These are phyloP conservation scores for Escallonia herrerae DNA, from an alignment of 129 eudicot genomes.

Conservation along the genomic window DNA sequence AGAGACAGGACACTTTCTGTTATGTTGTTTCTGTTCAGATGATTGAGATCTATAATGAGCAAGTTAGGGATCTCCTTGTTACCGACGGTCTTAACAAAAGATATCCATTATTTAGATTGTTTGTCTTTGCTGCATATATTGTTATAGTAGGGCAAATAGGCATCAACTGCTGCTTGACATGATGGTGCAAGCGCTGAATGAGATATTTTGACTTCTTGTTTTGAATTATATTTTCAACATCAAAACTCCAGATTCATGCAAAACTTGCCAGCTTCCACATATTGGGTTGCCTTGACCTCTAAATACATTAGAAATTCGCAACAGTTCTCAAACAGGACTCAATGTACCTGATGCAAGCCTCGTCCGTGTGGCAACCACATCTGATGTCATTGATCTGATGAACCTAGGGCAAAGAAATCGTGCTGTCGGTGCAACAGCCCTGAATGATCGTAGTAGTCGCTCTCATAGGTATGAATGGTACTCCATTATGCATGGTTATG, in stretches of 20 bases:
- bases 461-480: conserved; percentile 67
- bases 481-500: neutral
- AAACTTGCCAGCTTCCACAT: no score
- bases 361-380: conserved; percentile 70
- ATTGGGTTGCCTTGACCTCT: conserved; percentile 37
- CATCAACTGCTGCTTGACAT: neutral
- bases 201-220: no score
- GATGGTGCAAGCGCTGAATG: no score
- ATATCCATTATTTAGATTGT: conserved; percentile 54
- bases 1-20: conserved; percentile 67
- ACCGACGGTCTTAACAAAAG: conserved; percentile 75
- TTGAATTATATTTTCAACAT: no score
- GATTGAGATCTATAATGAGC: conserved; percentile 99
- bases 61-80: conserved; percentile 91
- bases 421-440: conserved; percentile 95
- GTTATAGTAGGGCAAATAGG: neutral
- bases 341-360: conserved; percentile 95
- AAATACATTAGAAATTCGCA: conserved; percentile 87
- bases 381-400: conserved; percentile 83
- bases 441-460: conserved; percentile 98
- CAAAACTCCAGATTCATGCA: no score
- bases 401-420: conserved; percentile 76
- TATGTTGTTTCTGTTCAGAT: conserved; percentile 95
- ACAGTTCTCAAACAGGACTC: conserved; percentile 88
- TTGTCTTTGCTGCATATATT: neutral